These are phyloP conservation scores for Aegilops speltoides DNA, from an alignment of 176 grass and related monocot genomes.

Conservation along the genomic window DNA sequence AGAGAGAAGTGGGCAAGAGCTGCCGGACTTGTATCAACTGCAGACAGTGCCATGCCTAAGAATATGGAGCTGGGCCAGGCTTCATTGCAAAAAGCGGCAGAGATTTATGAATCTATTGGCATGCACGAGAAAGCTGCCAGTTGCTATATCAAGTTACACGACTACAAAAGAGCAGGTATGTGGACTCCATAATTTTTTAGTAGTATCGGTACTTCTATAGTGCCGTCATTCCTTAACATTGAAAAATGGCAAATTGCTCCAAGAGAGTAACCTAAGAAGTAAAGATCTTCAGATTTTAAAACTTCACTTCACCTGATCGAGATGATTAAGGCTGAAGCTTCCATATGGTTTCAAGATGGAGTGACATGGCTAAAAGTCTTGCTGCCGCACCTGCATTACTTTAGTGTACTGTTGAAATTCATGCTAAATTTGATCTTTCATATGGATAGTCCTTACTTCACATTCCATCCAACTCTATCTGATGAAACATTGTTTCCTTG, in stretches of 20 bases:
- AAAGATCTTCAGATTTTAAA: background rate
- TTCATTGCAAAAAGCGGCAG: slow-evolving; percentile 55
- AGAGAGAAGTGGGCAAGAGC: slow-evolving; percentile 71
- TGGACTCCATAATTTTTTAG: background rate
- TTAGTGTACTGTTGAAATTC: background rate
- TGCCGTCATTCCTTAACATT: background rate
- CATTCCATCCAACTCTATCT: background rate
- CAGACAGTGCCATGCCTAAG: slow-evolving; percentile 46
- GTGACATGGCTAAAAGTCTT: no score
- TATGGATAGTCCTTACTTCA: background rate
- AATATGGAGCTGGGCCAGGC: slow-evolving; percentile 44
- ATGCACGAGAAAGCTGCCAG: slow-evolving; percentile 64
- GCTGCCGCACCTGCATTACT: no score
- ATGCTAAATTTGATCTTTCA: background rate
- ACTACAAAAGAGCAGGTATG: slow-evolving; percentile 70
- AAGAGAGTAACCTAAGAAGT: background rate
- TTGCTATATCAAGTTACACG: slow-evolving; percentile 68
- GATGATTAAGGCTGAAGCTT: no score
- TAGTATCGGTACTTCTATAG: background rate
- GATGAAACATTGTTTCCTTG: background rate
- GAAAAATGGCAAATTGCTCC: background rate
- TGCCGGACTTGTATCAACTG: slow-evolving; percentile 58
- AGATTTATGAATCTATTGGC: slow-evolving; percentile 66
- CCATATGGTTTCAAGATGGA: no score
- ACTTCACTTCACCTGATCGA: background rate